These are phyloP conservation scores for Canavalia gladiata DNA, from an alignment of 306 rosid species.

Conservation along the genomic window DNA sequence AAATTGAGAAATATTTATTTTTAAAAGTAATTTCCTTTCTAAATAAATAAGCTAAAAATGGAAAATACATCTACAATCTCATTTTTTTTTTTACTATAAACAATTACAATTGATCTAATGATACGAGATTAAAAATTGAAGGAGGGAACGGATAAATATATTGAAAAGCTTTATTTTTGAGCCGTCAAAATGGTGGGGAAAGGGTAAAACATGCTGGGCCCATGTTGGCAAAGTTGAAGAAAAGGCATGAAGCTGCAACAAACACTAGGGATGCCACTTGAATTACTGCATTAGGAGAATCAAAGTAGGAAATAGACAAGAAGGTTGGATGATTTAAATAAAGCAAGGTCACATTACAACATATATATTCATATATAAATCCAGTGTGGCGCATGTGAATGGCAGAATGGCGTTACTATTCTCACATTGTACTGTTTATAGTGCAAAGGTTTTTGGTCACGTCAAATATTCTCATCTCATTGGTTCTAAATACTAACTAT, in stretches of 20 bases:
- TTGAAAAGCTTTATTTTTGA: neutral
- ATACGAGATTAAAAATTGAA: too few relatives aligned
- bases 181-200: conserved; percentile 38
- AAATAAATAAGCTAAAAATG: too few relatives aligned
- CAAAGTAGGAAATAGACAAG: conserved; percentile 4
- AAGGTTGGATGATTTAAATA: neutral
- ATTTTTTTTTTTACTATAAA: neutral
- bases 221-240: neutral
- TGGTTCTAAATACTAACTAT: neutral
- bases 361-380: neutral
- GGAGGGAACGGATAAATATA: neutral
- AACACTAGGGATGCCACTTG: neutral
- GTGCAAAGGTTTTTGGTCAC: neutral
- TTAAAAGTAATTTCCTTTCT: too few relatives aligned
- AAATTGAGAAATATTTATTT: too few relatives aligned
- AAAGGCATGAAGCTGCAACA: neutral
- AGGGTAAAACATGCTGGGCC: conserved; percentile 7
- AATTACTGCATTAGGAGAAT: neutral
- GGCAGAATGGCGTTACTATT: neutral
- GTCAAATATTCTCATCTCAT: conserved; percentile 20
- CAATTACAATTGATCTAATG: too few relatives aligned
- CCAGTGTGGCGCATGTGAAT: conserved; percentile 22
- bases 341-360: neutral
- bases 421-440: neutral
- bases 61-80: too few relatives aligned